Evolutionary conservation across 352 stramenopile species (phyloP).

Genomic region (Globisporangium megalacanthum): DNA sequence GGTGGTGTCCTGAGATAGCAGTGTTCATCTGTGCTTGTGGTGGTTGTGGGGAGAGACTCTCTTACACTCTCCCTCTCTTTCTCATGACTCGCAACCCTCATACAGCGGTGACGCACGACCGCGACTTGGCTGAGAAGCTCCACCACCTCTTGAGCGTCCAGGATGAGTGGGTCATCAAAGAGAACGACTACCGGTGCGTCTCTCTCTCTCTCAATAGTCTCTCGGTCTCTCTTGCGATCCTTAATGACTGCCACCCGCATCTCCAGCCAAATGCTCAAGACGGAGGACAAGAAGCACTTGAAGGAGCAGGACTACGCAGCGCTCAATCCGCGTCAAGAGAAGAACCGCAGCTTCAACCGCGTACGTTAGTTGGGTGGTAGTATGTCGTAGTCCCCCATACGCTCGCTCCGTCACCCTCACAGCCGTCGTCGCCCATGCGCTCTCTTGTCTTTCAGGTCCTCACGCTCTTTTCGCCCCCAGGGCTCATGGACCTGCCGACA

Average conservation of each 20-base stretch:
- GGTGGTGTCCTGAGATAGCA: background rate
- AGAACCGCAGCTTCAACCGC: conserved; percentile 79
- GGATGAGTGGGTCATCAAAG: conserved; percentile 79
- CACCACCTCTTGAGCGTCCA: conserved; percentile 46
- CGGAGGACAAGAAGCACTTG: conserved; percentile 85
- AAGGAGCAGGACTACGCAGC: conserved; percentile 64
- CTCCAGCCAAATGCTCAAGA: conserved; percentile 83
- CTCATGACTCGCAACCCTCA: background rate
- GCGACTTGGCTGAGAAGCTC: conserved; percentile 38
- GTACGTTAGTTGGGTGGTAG: conserved; percentile 22
- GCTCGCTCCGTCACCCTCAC: background rate
- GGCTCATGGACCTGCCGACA: conserved; percentile 60
- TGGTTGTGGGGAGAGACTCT: no score
- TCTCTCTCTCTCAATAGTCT: no score
- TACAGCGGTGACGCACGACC: conserved; percentile 55
- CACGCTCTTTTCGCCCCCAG: conserved; percentile 41
- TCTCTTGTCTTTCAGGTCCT: conserved; percentile 28
- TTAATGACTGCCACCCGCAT: no score
- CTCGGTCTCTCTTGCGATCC: no score
- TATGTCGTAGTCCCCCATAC: no score
- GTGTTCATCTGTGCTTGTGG: background rate
- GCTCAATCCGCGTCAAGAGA: conserved; percentile 75
- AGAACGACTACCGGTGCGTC: conserved; percentile 78
- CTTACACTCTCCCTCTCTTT: background rate
- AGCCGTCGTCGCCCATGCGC: background rate